These are phyloP conservation scores for Parastagonospora nodorum DNA, from an alignment of 2,329 filamentous ascomycete species.

Conservation along the genomic window DNA sequence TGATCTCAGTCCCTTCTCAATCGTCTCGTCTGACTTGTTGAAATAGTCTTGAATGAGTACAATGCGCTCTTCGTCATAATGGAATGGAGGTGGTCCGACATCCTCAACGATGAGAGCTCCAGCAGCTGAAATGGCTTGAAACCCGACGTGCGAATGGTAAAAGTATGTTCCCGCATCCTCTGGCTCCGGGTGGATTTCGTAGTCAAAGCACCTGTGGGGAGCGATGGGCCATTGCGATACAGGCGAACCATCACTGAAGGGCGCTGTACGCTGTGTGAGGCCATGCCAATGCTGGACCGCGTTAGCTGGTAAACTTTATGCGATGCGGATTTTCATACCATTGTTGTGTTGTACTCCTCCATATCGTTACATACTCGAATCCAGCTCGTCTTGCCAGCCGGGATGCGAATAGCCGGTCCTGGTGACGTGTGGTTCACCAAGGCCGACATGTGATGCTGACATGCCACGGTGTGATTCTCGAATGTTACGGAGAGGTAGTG, in stretches of 20 bases:
- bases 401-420: slow-evolving; percentile 56
- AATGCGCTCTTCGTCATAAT: slow-evolving; percentile 66
- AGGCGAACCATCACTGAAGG: slow-evolving; percentile 68
- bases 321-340: slow-evolving; percentile 45
- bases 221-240: slow-evolving; percentile 70
- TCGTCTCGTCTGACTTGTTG: slow-evolving; percentile 56
- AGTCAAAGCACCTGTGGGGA: slow-evolving; percentile 67
- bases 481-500: slow-evolving; percentile 54
- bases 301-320: neutral
- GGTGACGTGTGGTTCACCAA: slow-evolving; percentile 60
- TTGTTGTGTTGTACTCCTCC: slow-evolving; percentile 59
- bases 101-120: slow-evolving; percentile 66
- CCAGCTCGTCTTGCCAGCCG: slow-evolving; percentile 57
- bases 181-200: slow-evolving; percentile 61
- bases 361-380: slow-evolving; percentile 66
- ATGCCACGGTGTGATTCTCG: slow-evolving; percentile 52
- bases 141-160: slow-evolving; percentile 70
- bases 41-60: slow-evolving; percentile 64
- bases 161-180: slow-evolving; percentile 68
- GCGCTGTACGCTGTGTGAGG: slow-evolving; percentile 62
- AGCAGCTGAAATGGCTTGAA: slow-evolving; percentile 63
- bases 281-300: slow-evolving; percentile 68
- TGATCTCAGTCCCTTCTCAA: slow-evolving; percentile 57
- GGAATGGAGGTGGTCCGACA: slow-evolving; percentile 53
- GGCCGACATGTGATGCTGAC: slow-evolving; percentile 53